Evolutionary conservation across 106 monocot species (phyloP).

Genomic region (Dendrobium nobile): DNA sequence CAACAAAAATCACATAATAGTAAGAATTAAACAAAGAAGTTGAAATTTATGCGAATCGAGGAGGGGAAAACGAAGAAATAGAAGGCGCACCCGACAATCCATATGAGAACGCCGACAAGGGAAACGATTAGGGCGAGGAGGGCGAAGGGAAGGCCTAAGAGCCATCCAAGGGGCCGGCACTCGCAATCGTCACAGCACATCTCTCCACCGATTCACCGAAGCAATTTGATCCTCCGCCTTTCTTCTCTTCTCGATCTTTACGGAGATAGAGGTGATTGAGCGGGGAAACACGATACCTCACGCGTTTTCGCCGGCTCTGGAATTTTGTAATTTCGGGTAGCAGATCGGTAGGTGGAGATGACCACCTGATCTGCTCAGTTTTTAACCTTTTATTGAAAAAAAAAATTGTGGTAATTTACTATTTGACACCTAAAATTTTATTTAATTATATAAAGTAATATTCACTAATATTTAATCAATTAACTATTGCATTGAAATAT

Average conservation of each 20-base stretch:
- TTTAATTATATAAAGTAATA: too few relatives aligned
- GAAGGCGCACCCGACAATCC: slow-evolving; percentile 40
- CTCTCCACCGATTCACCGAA: background rate
- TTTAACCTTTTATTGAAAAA: background rate
- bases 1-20: background rate
- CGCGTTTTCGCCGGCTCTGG: background rate
- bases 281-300: background rate
- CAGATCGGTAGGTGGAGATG: background rate
- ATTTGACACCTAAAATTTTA: too few relatives aligned
- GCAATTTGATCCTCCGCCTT: background rate
- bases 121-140: slow-evolving; percentile 67
- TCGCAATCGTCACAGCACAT: slow-evolving; percentile 55
- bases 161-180: slow-evolving; percentile 91
- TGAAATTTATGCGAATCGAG: background rate
- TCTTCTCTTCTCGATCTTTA: background rate
- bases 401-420: too few relatives aligned
- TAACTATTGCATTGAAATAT: too few relatives aligned
- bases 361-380: background rate
- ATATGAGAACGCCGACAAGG: slow-evolving; percentile 47
- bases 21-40: background rate
- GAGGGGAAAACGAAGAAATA: background rate
- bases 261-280: background rate
- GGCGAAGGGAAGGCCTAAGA: slow-evolving; percentile 93
- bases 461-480: too few relatives aligned
- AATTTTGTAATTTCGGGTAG: background rate